Evolutionary conservation across 306 rosid species (phyloP).

Genomic region (Acacia melanoxylon): DNA sequence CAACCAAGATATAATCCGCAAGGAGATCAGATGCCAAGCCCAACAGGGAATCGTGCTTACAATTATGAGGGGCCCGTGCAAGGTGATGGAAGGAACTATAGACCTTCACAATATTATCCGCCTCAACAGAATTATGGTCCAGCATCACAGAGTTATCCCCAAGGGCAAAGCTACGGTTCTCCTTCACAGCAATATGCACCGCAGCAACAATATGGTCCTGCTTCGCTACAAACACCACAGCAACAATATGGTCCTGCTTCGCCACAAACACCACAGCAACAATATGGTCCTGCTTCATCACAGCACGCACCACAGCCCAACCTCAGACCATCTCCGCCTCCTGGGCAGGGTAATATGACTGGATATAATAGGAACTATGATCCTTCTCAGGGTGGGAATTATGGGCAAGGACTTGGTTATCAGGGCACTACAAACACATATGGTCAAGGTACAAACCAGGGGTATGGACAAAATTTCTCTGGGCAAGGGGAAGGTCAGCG

Average conservation of each 20-base stretch:
- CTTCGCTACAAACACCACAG: conserved; percentile 28
- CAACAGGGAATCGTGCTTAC: conserved; percentile 48
- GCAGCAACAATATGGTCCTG: conserved; percentile 34
- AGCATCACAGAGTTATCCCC: conserved; percentile 42
- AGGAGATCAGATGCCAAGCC: conserved; percentile 37
- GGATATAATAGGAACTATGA: conserved; percentile 30
- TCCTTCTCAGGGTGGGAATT: conserved; percentile 35
- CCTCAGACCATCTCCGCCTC: conserved; percentile 47
- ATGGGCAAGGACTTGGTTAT: conserved; percentile 35
- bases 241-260: conserved; percentile 39
- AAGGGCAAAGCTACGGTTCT: conserved; percentile 47
- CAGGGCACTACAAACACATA: conserved; percentile 7
- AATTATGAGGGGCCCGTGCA: conserved; percentile 45
- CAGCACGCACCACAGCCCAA: conserved; percentile 33
- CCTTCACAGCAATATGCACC: conserved; percentile 34
- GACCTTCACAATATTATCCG: conserved; percentile 47
- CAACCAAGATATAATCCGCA: conserved; percentile 39
- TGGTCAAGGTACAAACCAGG: conserved; percentile 36
- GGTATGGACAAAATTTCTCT: neutral
- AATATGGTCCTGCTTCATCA: conserved; percentile 32
- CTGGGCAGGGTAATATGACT: conserved; percentile 48
- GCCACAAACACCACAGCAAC: conserved; percentile 25
- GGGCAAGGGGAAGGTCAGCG: conserved; percentile 3
- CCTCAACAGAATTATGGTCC: conserved; percentile 43
- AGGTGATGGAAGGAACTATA: conserved; percentile 57